phyloP scores from a whole-genome alignment of 2,329 filamentous ascomycete genomes.

The Fusarium sp. region DNA sequence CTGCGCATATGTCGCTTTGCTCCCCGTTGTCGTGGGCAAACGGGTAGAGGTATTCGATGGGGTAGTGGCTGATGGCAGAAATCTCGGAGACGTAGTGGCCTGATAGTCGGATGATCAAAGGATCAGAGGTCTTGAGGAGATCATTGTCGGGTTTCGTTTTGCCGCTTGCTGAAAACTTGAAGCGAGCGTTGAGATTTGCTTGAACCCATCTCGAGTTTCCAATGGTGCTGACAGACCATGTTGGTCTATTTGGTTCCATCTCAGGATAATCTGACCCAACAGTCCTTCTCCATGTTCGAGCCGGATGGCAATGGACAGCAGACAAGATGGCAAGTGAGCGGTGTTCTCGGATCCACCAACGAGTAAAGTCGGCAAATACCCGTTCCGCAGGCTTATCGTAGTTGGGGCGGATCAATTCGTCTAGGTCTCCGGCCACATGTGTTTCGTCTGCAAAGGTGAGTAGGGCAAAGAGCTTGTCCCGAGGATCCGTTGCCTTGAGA shows the following conservation, averaged over 20 bases:
- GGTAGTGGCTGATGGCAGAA: constrained; percentile 7
- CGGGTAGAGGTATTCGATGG: constrained; percentile 22
- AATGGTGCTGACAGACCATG: constrained; percentile 22
- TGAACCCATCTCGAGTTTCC: constrained; percentile 19
- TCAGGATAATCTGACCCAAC: neutral
- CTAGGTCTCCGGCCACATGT: neutral
- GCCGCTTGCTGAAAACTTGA: constrained; percentile 21
- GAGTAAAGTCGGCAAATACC: constrained; percentile 35
- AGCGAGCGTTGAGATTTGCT: constrained; percentile 16
- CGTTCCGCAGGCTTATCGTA: constrained; percentile 23
- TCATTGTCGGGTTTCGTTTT: constrained; percentile 7
- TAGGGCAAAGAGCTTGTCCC: constrained; percentile 28
- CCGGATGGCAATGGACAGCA: constrained; percentile 19
- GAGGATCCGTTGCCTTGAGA: constrained; percentile 31
- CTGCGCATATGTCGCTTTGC: neutral
- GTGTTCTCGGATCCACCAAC: constrained; percentile 32
- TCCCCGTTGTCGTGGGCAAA: neutral
- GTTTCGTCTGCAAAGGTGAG: constrained; percentile 34
- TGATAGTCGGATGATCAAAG: constrained; percentile 1
- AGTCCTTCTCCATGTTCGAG: constrained; percentile 23
- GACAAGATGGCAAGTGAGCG: constrained; percentile 26
- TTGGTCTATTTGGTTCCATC: neutral
- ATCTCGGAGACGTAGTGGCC: constrained; percentile 12
- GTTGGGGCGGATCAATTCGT: constrained; percentile 27
- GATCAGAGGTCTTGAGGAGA: neutral